Percentiles rank a stretch among this genome's conserved stretches.
phyloP scores from a whole-genome alignment of 768 basidiomycete species.

The Galerina sulciceps region DNA sequence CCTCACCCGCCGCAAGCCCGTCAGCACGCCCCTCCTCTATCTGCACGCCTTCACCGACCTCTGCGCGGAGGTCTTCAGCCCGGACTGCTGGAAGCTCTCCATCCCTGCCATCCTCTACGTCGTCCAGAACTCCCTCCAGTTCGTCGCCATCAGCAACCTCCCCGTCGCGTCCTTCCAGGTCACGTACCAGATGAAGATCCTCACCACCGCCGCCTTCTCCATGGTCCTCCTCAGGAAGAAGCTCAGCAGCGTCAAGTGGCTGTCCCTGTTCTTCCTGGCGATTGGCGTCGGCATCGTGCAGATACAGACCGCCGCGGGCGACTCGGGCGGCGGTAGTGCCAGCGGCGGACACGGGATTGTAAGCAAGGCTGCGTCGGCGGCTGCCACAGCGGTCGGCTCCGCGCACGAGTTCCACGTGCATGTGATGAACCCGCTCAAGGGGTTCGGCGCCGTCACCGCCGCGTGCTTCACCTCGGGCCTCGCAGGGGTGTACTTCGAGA shows the following conservation, averaged over 20 bases:
- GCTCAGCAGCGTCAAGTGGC: constrained; percentile 80
- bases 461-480: constrained; percentile 97
- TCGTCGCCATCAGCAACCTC: constrained; percentile 93
- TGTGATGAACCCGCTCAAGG: constrained; percentile 84
- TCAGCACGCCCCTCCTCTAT: constrained; percentile 46
- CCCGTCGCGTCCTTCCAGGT: constrained; percentile 98
- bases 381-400: constrained; percentile 57
- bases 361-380: constrained; percentile 10
- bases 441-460: constrained; percentile 87
- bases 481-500: constrained; percentile 98
- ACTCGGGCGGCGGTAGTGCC: constrained; percentile 18
- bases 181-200: constrained; percentile 98
- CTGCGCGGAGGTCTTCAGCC: constrained; percentile 78
- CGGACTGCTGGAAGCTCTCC: constrained; percentile 97
- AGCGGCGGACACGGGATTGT: constrained; percentile 4
- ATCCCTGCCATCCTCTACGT: constrained; percentile 96
- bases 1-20: constrained; percentile 43
- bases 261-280: constrained; percentile 85
- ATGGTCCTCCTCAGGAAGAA: constrained; percentile 80
- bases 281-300: constrained; percentile 95
- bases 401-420: constrained; percentile 73
- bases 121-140: constrained; percentile 96
- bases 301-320: constrained; percentile 68
- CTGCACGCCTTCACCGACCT: constrained; percentile 57
- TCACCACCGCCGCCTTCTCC: constrained; percentile 94